Evolutionary conservation across 192 early-diverging fungal species (phyloP), one percentile per base, ranked within the genome.

Genomic region (Backusella westeae): DNA sequence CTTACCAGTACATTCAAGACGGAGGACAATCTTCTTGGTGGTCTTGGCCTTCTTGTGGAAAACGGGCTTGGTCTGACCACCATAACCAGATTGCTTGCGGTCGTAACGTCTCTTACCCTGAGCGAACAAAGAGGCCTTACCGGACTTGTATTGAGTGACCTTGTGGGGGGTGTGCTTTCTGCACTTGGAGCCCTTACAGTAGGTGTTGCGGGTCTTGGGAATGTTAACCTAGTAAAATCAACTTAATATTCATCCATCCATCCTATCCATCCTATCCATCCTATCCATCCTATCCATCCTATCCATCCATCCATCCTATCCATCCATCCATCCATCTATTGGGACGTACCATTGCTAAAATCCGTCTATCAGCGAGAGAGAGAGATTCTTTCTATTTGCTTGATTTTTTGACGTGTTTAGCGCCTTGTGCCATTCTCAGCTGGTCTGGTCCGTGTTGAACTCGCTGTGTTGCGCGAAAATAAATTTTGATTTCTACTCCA

Each of bases 31-130:
- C 94, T 99, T 99, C 93, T 98, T 99, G 89, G 96, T 99, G 80
- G 98, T 99, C 95, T 99, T 99, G 84, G 97, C 98, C 93, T 99
- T 99, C 93, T 99, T 99, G 95, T 98, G 97, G 96, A 99, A 99
- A 83, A 99, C 95, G 83, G 97, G 98, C 94, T 99, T 99, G 89
- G 96, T 98, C 91, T 99, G 98, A 92, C 98, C 98, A 96, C 98
- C 98, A 90, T 93, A 98, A 90, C 98, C 98, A 73, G 91, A 92
- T 89, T 99, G 97, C 93, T 99, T 99, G 83, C 82, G 82, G 75
- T 83, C 82, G 35, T 83, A 83, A 83, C 75, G 78, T 78, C 77
- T 83, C 88, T 85, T 86, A 98, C 98, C 98, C 91, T 99, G 98
- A 83, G 96, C 98, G 83, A 96, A 99, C 81, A 98, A 91, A 75